A percentile compares a stretch with the other conserved stretches of the same genome.
phyloP scores from a whole-genome alignment of 2,329 filamentous ascomycete species.

The Daldinia eschscholtzii region DNA sequence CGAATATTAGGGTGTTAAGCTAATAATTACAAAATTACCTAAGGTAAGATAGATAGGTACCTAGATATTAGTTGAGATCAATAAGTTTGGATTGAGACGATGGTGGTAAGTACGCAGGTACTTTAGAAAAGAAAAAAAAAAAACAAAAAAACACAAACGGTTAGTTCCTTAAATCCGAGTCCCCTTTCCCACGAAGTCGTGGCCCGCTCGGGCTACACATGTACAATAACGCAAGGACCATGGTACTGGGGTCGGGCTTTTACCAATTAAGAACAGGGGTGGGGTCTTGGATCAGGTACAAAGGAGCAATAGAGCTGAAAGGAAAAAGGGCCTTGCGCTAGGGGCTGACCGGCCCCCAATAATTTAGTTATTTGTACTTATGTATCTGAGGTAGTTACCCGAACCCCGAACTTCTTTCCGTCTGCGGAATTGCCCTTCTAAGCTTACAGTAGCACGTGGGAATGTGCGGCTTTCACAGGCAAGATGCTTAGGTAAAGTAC shows the following conservation, averaged over 20 bases:
- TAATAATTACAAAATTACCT: too few species aligned
- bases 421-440: background rate
- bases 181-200: constrained; percentile 2
- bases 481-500: background rate
- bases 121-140: background rate
- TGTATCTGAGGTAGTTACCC: too few species aligned
- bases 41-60: too few species aligned
- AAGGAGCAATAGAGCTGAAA: constrained; percentile 10
- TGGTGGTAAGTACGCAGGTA: background rate
- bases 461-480: background rate
- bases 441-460: background rate
- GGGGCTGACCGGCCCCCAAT: constrained; percentile 4
- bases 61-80: background rate
- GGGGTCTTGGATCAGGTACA: background rate
- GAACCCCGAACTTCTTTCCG: background rate
- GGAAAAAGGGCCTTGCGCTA: background rate
- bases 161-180: background rate
- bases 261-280: constrained; percentile 1
- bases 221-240: background rate
- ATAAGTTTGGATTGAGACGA: background rate
- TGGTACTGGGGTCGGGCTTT: constrained; percentile 1
- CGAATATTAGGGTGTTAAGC: too few species aligned
- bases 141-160: background rate
- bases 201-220: background rate
- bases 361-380: too few species aligned